Evolutionary conservation across 148 eudicot species (phyloP), one percentile per base, ranked within the genome.

Genomic region (Cornus suecica): DNA sequence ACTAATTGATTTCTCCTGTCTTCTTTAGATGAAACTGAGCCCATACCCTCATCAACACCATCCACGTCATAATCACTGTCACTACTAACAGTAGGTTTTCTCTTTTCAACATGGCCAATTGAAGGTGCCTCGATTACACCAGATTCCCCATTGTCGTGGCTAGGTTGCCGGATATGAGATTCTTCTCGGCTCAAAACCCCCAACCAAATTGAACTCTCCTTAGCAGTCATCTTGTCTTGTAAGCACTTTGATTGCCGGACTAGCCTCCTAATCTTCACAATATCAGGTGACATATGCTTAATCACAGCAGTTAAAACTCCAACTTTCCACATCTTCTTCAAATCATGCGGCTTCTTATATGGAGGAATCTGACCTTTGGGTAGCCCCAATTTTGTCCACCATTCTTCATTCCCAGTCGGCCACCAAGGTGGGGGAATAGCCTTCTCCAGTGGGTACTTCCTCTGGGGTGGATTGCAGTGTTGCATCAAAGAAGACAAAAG

Each of bases 291-390:
- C 96, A 94, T 92, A 74, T 94, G 99, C 86, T 92, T 94, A 18
- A 94, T 94, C 30, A 94, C 99, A 18, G 96, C 92, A 9, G 94
- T 90, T 31, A 94, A 79, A 37, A 94, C 99, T 20, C 97, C 97
- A 63, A 94, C 99, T 76, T 95, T 95, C 99, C 99, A 95, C 94
- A 92, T 88, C 85, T 95, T 95, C 85, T 95, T 95, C 65, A 94
- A 78, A 77, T 92, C 99, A 83, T 94, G 99, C 1, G 99, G 99
- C 82, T 94, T 94, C 82, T 87, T 94, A 76, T 94, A 94, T 0
- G 92, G 99, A 62, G 97, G 96, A 48, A 82, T 76, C 69, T 90
- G 97, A 69, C 84, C 89, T 88, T 75, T 85, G 9, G 91, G 86
- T 48, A 94, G 78, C 28, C 97, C 91, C 66, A 89, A 66, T 75